phyloP scores from a whole-genome alignment of 2,329 filamentous ascomycete species.

The Colletotrichum chrysophilum region DNA sequence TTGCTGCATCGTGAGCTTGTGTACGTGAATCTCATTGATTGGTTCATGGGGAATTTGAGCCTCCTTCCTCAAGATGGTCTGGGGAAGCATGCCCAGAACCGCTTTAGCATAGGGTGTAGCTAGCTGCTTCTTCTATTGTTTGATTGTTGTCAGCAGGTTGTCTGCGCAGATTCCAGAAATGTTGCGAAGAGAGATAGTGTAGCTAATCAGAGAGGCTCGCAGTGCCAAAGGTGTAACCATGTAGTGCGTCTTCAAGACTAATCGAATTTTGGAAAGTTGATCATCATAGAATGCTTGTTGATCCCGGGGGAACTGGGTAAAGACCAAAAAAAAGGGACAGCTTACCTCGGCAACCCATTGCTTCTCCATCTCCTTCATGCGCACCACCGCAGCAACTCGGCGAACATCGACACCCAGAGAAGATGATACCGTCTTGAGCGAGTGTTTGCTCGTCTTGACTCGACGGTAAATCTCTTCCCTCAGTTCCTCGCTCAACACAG shows the following conservation, averaged over 20 bases:
- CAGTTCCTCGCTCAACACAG: constrained; percentile 75
- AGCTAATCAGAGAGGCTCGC: constrained; percentile 73
- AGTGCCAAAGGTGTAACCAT: constrained; percentile 87
- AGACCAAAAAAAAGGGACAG: constrained; percentile 17
- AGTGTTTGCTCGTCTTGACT: constrained; percentile 69
- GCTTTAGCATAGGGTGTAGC: constrained; percentile 79
- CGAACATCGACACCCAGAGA: constrained; percentile 81
- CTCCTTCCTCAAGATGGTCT: constrained; percentile 55
- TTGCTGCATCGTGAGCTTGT: constrained; percentile 65
- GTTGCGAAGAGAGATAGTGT: neutral
- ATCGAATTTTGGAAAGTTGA: constrained; percentile 80
- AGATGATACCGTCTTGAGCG: constrained; percentile 78
- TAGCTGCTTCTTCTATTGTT: constrained; percentile 72
- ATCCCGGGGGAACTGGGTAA: neutral
- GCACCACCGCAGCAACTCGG: constrained; percentile 83
- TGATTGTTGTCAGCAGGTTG: constrained; percentile 24
- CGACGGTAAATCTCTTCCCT: constrained; percentile 76
- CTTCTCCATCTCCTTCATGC: constrained; percentile 86
- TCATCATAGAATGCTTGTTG: constrained; percentile 53
- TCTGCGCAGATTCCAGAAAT: neutral
- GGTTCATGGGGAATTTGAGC: constrained; percentile 53
- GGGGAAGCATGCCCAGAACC: constrained; percentile 80
- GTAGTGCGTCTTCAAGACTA: constrained; percentile 98
- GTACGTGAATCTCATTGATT: constrained; percentile 70
- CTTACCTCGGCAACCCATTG: constrained; percentile 78